phyloP scores from a whole-genome alignment of 345 rosid species.

The Eucalyptus sp. region DNA sequence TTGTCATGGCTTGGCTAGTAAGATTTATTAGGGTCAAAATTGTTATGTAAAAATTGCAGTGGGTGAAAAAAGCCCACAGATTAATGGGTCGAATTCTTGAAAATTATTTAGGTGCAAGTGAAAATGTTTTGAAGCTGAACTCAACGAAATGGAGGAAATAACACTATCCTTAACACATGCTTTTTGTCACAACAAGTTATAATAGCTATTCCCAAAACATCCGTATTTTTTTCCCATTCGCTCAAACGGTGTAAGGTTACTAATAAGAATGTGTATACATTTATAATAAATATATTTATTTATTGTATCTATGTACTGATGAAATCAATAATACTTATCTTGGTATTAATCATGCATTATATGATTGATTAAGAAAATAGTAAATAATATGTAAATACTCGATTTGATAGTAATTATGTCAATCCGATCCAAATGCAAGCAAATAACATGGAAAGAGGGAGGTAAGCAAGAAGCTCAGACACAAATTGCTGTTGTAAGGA shows the following conservation, averaged over 20 bases:
- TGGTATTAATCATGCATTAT: background rate
- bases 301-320: background rate
- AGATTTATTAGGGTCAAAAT: background rate
- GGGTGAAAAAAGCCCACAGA: background rate
- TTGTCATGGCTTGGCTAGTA: background rate
- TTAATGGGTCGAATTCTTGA: background rate
- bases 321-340: background rate
- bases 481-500: background rate
- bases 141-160: background rate
- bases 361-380: background rate
- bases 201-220: background rate
- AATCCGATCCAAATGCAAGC: background rate
- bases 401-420: background rate
- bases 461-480: background rate
- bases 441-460: background rate
- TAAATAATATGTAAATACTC: background rate
- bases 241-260: background rate
- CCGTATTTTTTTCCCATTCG: background rate
- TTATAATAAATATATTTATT: background rate
- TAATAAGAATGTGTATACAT: background rate
- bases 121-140: background rate
- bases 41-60: background rate
- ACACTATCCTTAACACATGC: background rate
- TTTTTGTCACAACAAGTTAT: background rate
- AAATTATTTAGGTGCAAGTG: background rate